Conservation (phyloP, 1,139 yeast genomes). For the Saccharomyces hybrid region DNA sequence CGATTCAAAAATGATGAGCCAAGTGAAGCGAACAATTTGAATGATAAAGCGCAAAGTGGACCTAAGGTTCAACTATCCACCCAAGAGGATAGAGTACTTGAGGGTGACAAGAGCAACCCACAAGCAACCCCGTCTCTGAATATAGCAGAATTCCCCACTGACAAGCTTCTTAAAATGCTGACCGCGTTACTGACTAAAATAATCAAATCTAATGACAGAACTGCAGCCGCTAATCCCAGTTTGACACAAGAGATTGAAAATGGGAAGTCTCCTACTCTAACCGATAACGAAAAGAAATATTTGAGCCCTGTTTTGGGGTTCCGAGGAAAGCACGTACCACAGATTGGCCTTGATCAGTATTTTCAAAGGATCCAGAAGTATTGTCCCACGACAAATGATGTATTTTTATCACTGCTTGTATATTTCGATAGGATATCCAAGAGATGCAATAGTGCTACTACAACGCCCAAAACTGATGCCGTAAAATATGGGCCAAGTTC, state of each 20-base stretch:
- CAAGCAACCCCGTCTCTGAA: slow-evolving; percentile 35
- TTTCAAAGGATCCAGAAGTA: slow-evolving; percentile 84
- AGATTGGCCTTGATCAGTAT: slow-evolving; percentile 83
- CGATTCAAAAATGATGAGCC: background rate
- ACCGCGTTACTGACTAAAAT: slow-evolving; percentile 77
- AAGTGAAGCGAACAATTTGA: background rate
- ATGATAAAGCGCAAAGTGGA: background rate
- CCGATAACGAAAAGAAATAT: slow-evolving; percentile 7
- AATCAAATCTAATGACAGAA: slow-evolving; percentile 72
- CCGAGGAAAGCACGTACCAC: slow-evolving; percentile 94
- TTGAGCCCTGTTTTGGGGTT: slow-evolving; percentile 59
- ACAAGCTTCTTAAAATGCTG: slow-evolving; percentile 73
- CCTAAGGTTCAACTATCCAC: background rate
- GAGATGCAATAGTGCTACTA: slow-evolving; percentile 48
- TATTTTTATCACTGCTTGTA: slow-evolving; percentile 78
- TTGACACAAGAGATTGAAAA: background rate
- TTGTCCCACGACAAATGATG: slow-evolving; percentile 97
- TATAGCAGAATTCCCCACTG: slow-evolving; percentile 76
- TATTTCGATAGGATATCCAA: slow-evolving; percentile 93
- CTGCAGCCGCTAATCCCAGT: background rate
- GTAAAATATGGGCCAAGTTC: background rate
- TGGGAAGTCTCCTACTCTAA: background rate
- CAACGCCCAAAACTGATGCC: background rate
- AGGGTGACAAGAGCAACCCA: background rate
- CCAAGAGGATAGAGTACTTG: background rate